Evolutionary conservation across 2,329 filamentous ascomycete species (phyloP).

Genomic region (Alternaria incomplexa): DNA sequence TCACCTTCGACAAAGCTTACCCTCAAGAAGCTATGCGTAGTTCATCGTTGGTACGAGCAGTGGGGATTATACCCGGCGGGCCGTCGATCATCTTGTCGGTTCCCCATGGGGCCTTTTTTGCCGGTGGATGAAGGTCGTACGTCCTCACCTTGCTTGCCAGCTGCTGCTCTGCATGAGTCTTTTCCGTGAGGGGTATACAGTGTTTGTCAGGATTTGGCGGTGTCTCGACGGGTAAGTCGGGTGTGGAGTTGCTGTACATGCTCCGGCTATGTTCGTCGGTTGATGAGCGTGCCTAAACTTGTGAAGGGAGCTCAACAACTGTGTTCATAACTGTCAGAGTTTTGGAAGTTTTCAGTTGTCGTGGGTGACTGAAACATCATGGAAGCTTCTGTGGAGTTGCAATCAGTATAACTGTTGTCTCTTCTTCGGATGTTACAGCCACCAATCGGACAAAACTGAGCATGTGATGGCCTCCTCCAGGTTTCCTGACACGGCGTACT

Average conservation of each 20-base stretch:
- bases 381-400: not conserved
- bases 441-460: not conserved
- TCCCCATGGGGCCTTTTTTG: slow-evolving; percentile 2
- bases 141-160: not conserved
- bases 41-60: not conserved
- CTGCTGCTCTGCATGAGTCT: not conserved
- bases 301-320: not conserved
- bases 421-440: not conserved
- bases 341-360: not conserved
- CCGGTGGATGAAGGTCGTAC: slow-evolving; percentile 1
- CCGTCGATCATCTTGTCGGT: not conserved
- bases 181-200: not conserved
- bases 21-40: not conserved
- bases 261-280: not conserved
- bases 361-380: not conserved
- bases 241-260: not conserved
- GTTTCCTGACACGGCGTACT: not conserved
- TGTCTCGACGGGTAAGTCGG: not conserved
- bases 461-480: not conserved
- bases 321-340: not conserved
- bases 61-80: slow-evolving; percentile 7
- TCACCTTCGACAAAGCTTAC: not conserved
- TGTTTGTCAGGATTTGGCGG: not conserved
- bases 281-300: not conserved
- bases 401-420: not conserved